A percentile compares a stretch with the other conserved stretches of the same genome.
These are phyloP conservation scores for Plasmodium adleri DNA, from an alignment of 169 alveolate species.

Conservation along the genomic window DNA sequence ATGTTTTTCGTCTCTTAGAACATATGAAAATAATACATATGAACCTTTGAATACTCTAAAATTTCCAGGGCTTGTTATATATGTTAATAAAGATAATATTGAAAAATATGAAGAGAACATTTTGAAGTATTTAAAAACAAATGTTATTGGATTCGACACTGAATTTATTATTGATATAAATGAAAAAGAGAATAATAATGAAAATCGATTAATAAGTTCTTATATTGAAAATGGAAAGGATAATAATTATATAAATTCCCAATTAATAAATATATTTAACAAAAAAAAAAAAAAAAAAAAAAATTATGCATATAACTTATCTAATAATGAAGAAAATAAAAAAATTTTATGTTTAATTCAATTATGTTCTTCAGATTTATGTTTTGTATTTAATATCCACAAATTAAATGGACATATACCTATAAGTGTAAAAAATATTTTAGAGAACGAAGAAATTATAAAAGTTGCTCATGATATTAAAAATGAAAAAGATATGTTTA, in stretches of 20 bases:
- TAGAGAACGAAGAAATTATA: slow-evolving; percentile 36
- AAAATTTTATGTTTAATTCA: slow-evolving; percentile 59
- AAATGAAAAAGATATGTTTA: slow-evolving; percentile 67
- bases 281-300: background rate
- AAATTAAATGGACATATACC: slow-evolving; percentile 44
- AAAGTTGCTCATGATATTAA: slow-evolving; percentile 62
- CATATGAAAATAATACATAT: background rate
- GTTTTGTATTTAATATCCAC: slow-evolving; percentile 65
- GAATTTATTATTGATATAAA: slow-evolving; percentile 44
- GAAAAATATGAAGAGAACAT: slow-evolving; percentile 41
- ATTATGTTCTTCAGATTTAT: slow-evolving; percentile 25
- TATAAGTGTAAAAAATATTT: slow-evolving; percentile 29
- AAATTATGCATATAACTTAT: background rate
- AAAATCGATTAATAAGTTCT: background rate
- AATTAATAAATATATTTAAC: background rate
- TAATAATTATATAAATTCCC: background rate
- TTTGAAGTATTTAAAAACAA: slow-evolving; percentile 20
- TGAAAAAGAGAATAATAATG: slow-evolving; percentile 8
- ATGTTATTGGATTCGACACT: slow-evolving; percentile 56
- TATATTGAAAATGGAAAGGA: background rate
- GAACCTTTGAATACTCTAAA: slow-evolving; percentile 6
- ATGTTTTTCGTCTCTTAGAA: too few species aligned
- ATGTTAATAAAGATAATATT: slow-evolving; percentile 50
- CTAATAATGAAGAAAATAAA: background rate
- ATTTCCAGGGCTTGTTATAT: slow-evolving; percentile 36